phyloP scores from a whole-genome alignment of 768 basidiomycete genomes.

The Tylopilus sp. region DNA sequence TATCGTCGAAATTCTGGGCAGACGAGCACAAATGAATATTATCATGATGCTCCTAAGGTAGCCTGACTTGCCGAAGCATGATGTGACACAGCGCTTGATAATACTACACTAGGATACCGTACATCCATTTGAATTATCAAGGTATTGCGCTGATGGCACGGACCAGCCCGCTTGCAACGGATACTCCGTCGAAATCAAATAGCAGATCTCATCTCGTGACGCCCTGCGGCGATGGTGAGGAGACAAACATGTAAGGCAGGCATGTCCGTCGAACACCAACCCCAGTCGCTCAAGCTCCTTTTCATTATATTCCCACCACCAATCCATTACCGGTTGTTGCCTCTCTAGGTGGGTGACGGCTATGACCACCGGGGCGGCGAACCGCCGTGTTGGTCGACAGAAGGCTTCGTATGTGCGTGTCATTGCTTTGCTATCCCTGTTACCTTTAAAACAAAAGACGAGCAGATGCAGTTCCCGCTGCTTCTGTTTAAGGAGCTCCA shows the following conservation, averaged over 20 bases:
- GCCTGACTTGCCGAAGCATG: too few relatives aligned
- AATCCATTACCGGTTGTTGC: conserved; percentile 26
- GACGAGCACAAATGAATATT: too few relatives aligned
- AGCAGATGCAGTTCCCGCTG: conserved; percentile 21
- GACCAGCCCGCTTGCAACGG: not conserved
- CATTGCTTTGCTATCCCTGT: conserved; percentile 14
- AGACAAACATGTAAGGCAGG: conserved; percentile 24
- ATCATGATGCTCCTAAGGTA: too few relatives aligned
- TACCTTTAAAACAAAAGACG: conserved; percentile 22
- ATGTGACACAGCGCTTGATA: too few relatives aligned
- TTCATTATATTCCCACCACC: conserved; percentile 31
- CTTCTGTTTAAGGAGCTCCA: conserved; percentile 30
- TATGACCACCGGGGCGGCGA: conserved; percentile 33
- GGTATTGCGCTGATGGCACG: conserved; percentile 7
- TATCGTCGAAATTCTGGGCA: too few relatives aligned
- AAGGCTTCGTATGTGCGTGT: conserved; percentile 21
- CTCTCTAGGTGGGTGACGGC: conserved; percentile 38
- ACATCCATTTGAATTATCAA: not conserved
- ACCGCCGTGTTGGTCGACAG: conserved; percentile 30
- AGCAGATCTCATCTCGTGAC: conserved; percentile 15
- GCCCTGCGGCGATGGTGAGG: conserved; percentile 13
- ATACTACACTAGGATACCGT: conserved; percentile 21
- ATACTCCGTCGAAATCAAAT: conserved; percentile 11
- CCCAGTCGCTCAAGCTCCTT: conserved; percentile 11
- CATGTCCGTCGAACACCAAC: conserved; percentile 28